A percentile compares a stretch with the other conserved stretches of the same genome.
Evolutionary conservation across 1,284 basidiomycete species (phyloP).

Genomic region (Malassezia globosa): DNA sequence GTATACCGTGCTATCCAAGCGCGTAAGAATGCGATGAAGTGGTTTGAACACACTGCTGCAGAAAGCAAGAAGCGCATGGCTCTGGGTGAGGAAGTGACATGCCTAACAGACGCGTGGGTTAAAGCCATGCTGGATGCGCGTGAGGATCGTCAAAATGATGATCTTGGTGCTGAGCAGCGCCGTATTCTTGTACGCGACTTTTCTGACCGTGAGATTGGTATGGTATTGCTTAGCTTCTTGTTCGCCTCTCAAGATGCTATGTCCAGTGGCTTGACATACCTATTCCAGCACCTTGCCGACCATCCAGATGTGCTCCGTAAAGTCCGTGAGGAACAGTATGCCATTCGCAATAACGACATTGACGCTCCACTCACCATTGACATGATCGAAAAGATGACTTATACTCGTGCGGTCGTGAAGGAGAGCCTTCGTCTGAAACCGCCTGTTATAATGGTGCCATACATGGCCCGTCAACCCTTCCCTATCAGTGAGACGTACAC

Average conservation of each 20-base stretch:
- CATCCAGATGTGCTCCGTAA: constrained; percentile 78
- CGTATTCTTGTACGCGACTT: constrained; percentile 60
- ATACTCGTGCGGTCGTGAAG: constrained; percentile 80
- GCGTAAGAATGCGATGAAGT: constrained; percentile 74
- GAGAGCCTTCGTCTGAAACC: constrained; percentile 82
- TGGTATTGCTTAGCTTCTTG: constrained; percentile 85
- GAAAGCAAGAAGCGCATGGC: constrained; percentile 76
- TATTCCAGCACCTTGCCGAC: constrained; percentile 91
- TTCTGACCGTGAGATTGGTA: constrained; percentile 85
- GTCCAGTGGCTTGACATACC: constrained; percentile 68
- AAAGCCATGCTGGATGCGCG: constrained; percentile 57
- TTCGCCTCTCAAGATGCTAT: constrained; percentile 98
- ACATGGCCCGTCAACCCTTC: constrained; percentile 76
- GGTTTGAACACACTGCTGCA: constrained; percentile 68
- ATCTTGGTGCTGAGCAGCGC: constrained; percentile 48
- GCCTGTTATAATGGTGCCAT: constrained; percentile 71
- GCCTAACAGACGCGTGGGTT: constrained; percentile 88
- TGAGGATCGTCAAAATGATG: constrained; percentile 53
- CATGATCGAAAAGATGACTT: constrained; percentile 81
- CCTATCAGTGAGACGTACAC: constrained; percentile 81
- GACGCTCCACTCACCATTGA: constrained; percentile 76
- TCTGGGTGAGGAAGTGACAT: constrained; percentile 67
- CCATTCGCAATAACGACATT: constrained; percentile 66
- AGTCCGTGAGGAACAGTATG: constrained; percentile 80
- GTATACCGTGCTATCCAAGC: constrained; percentile 88